Evolutionary conservation across 148 eudicot species (phyloP), one percentile per base, ranked within the genome.

Genomic region (Camellia japonica): DNA sequence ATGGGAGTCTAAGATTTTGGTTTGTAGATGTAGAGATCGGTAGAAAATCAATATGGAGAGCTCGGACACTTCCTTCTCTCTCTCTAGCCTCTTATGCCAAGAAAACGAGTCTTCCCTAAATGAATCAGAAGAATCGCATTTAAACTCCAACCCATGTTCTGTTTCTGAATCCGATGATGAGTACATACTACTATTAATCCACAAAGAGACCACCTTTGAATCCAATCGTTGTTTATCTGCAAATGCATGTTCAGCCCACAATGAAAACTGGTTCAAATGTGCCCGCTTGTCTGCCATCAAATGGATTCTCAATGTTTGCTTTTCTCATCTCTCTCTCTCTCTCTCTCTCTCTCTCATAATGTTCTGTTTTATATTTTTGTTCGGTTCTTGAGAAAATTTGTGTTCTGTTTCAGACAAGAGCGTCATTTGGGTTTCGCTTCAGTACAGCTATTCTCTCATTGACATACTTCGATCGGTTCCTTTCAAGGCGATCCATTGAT

Each of bases 261-360:
- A 54, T 61, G 84, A 80, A 51, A 74, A 63, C 73, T 86, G 87
- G 91, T 63, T 87, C 42, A 81, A 71, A 64, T 58, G 85, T 72
- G 86, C 89, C 23, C 91, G 94, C 5, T 71, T 71, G 63, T 82
- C 81, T 60, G 79, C 88, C 13, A 77, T 87, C 80, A 80, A 82
- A 43, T 91, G 91, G 90, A 80, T 86, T 77, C 81, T 91, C 69
- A 73, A 77, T 80, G 93, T 88, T 20, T n/a, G 90, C n/a, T 85
- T 52, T 8, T 47, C 20, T 7, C 47, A 23, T 23, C 30, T 23
- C 30, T 23, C 30, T 23, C 30, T 23, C 30, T 23, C 55, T 20
- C n/a, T 1, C n/a, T n/a, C 23, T 47, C 18, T 52, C 47, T 73
- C 52, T 44, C 72, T 43, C 20, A 15, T 11, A 15, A 19, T 14